A percentile compares a stretch with the other conserved stretches of the same genome.
phyloP scores from a whole-genome alignment of 306 rosid species.

The Lupinus albus region DNA sequence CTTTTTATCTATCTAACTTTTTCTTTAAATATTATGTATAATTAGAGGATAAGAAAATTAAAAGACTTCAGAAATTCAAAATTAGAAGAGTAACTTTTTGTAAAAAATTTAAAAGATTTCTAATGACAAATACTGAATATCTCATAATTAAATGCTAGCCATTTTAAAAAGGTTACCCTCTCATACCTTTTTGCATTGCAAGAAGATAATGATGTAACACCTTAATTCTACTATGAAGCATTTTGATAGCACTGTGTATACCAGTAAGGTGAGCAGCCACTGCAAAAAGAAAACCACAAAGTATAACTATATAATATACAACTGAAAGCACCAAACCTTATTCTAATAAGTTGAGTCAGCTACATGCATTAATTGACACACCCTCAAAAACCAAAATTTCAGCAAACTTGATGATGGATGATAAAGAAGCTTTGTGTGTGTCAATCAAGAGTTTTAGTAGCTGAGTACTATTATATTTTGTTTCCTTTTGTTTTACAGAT shows the following conservation, averaged over 20 bases:
- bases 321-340: background rate
- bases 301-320: slow-evolving; percentile 15
- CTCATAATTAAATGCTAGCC: slow-evolving; percentile 24
- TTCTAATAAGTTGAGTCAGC: slow-evolving; percentile 9
- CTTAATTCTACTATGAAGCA: slow-evolving; percentile 92
- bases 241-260: slow-evolving; percentile 93
- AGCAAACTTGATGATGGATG: background rate
- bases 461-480: background rate
- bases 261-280: slow-evolving; percentile 99
- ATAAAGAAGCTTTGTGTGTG: background rate
- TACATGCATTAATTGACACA: slow-evolving; percentile 20
- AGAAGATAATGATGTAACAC: slow-evolving; percentile 86
- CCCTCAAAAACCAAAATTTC: slow-evolving; percentile 14
- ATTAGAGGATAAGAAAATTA: slow-evolving; percentile 9
- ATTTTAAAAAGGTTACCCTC: slow-evolving; percentile 25
- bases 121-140: slow-evolving; percentile 8
- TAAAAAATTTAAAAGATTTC: slow-evolving; percentile 11
- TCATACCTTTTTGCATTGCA: slow-evolving; percentile 86
- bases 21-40: background rate
- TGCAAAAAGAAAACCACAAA: slow-evolving; percentile 39
- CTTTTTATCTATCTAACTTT: slow-evolving; percentile 17
- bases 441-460: background rate
- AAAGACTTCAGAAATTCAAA: slow-evolving; percentile 10
- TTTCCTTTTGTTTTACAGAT: background rate
- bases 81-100: slow-evolving; percentile 4